These are phyloP conservation scores for Bertia moriformis DNA, from an alignment of 2,329 filamentous ascomycete species.

Conservation along the genomic window DNA sequence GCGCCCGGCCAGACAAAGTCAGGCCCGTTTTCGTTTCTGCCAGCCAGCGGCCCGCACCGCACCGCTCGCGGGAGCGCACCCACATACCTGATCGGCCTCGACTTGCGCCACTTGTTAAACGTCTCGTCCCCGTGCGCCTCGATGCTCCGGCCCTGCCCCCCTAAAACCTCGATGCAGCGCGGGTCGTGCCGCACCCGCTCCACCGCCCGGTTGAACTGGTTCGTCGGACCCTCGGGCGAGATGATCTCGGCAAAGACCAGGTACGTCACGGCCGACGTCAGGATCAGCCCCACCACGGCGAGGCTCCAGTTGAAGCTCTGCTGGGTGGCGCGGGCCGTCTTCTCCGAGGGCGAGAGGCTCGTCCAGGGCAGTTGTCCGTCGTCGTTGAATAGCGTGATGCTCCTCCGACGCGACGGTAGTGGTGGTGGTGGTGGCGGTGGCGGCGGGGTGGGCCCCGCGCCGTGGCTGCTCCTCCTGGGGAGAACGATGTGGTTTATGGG, in stretches of 20 bases:
- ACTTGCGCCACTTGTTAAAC: conserved; percentile 64
- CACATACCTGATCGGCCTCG: conserved; percentile 38
- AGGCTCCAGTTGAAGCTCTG: conserved; percentile 83
- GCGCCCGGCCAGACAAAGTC: no score
- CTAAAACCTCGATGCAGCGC: conserved; percentile 59
- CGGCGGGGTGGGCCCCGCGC: background rate
- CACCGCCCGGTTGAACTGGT: conserved; percentile 77
- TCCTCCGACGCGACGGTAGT: no score
- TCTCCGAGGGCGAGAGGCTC: conserved; percentile 62
- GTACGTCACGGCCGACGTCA: conserved; percentile 69
- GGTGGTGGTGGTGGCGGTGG: conserved; percentile 29
- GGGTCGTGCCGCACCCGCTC: conserved; percentile 62
- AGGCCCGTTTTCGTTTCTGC: no score
- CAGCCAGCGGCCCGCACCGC: no score
- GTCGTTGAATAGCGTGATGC: conserved; percentile 74
- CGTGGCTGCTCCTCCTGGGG: no score
- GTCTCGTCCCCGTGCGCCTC: conserved; percentile 75
- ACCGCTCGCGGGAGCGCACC: no score
- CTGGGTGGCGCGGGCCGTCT: conserved; percentile 71
- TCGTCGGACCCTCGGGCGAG: conserved; percentile 69
- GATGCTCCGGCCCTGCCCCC: conserved; percentile 58
- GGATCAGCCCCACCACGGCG: conserved; percentile 56
- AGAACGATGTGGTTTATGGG: no score
- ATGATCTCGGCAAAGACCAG: conserved; percentile 73
- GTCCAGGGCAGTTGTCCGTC: conserved; percentile 71